phyloP scores from a whole-genome alignment of 768 basidiomycete species.

The Rhodotorula toruloides region DNA sequence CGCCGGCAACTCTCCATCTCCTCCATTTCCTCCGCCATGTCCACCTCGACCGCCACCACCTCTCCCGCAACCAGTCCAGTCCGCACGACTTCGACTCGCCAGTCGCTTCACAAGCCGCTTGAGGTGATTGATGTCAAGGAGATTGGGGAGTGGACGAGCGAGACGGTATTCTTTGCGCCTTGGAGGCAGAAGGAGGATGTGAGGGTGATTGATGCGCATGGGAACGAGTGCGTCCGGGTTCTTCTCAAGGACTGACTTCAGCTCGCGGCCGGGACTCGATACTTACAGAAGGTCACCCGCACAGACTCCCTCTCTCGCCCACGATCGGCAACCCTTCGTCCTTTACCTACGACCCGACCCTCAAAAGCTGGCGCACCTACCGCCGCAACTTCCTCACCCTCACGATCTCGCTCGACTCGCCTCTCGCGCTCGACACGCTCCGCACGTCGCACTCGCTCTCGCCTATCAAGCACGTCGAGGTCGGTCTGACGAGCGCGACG shows the following conservation, averaged over 20 bases:
- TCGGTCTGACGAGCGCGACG: background rate
- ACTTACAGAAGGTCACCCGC: too few species aligned
- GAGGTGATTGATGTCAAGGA: background rate
- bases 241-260: too few species aligned
- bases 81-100: too few species aligned
- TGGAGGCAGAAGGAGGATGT: background rate
- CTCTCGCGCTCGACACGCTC: background rate
- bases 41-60: too few species aligned
- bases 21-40: too few species aligned
- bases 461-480: background rate
- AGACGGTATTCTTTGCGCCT: background rate
- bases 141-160: background rate
- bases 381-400: slow-evolving; percentile 17
- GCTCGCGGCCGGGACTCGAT: too few species aligned
- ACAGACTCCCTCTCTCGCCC: background rate
- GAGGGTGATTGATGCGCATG: background rate
- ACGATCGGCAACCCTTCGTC: background rate
- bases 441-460: background rate
- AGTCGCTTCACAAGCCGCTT: too few species aligned
- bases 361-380: slow-evolving; percentile 5
- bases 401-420: background rate
- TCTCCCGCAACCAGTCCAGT: too few species aligned
- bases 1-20: too few species aligned
- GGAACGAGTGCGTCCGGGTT: background rate
- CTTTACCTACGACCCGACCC: background rate